phyloP scores from a whole-genome alignment of 75 land plant species.

The Pinus taeda region DNA sequence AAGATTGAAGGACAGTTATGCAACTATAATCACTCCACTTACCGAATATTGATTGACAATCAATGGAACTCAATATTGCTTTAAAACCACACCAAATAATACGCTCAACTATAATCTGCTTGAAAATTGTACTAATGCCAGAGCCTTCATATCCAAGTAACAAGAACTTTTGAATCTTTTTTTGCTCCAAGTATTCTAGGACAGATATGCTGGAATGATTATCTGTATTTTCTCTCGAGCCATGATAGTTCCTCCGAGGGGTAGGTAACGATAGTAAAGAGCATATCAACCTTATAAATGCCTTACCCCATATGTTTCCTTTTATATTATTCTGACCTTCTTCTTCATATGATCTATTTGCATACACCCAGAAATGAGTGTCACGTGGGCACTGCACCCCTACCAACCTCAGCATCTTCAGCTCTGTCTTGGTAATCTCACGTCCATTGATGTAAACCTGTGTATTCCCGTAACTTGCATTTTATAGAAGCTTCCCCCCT shows the following conservation, averaged over 20 bases:
- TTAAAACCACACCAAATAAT: too few species aligned
- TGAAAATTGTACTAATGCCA: constrained; percentile 94
- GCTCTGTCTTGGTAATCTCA: constrained; percentile 79
- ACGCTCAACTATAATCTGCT: too few species aligned
- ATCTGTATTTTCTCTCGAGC: constrained; percentile 35
- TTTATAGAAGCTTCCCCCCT: constrained; percentile 58
- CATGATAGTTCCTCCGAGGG: constrained; percentile 45
- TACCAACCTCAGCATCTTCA: constrained; percentile 78
- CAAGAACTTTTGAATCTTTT: constrained; percentile 71
- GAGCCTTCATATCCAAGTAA: constrained; percentile 85
- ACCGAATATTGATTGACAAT: too few species aligned
- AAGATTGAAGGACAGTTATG: too few species aligned
- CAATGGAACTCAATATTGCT: too few species aligned
- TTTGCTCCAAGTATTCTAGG: constrained; percentile 68
- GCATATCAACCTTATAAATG: constrained; percentile 71
- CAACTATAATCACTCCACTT: too few species aligned
- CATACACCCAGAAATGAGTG: constrained; percentile 89
- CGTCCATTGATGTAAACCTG: constrained; percentile 86
- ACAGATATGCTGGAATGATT: constrained; percentile 34
- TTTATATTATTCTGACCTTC: constrained; percentile 85
- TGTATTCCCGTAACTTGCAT: constrained; percentile 86
- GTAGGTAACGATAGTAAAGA: constrained; percentile 84
- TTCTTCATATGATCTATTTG: constrained; percentile 85
- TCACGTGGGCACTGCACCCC: constrained; percentile 88
- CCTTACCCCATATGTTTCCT: constrained; percentile 96